Base-by-base conservation (phyloP, 208 protist genomes). In the Acanthamoeba healyi region DNA sequence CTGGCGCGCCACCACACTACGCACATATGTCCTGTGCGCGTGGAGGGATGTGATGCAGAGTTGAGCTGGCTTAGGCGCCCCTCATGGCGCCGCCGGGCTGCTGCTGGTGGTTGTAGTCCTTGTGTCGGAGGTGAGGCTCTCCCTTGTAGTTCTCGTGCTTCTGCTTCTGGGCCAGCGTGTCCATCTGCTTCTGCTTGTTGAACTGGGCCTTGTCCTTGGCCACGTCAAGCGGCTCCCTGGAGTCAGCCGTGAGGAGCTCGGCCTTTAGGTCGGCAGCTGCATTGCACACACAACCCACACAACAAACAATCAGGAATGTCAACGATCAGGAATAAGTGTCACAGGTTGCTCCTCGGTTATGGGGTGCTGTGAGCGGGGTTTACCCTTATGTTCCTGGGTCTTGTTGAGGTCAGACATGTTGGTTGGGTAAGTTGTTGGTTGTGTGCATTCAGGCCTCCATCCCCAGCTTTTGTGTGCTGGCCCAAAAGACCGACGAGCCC, bases 71-170 rank as follows among this genome's bases (percentile, higher is more conserved):
- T 81, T 81, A 81, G 17, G 34, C 6, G 34, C 72, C 72, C 72
- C 22, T 1, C 72, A 49, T 46, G 72, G 72, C 72, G 26, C 72
- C 72, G 29, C 72, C 72, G 40, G 72, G 72, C 40, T 81, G 72
- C 40, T 51, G 9, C 40, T 81, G 72, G 72, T 81, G 72, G 72
- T 81, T 81, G 72, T 81, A 81, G 72, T 81, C 72, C 72, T 81
- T 81, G 72, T 10, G 38, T n/a, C 24, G 9, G 72, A 49, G 14
- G 72, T 51, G 22, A 4, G 14, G 34, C 9, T 15, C 22, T 9
- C 72, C 72, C 32, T 81, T 81, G 40, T 81, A 42, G 72, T 81
- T 81, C 40, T 81, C 72, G 72, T 81, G 36, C 40, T 81, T 81
- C 0, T 51, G 34, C 24, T 32, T 42, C n/a, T 4, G 5, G 40